Evolutionary conservation across 176 grass and related monocot genomes (phyloP).

Genomic region (Cenchrus fungigraminus): DNA sequence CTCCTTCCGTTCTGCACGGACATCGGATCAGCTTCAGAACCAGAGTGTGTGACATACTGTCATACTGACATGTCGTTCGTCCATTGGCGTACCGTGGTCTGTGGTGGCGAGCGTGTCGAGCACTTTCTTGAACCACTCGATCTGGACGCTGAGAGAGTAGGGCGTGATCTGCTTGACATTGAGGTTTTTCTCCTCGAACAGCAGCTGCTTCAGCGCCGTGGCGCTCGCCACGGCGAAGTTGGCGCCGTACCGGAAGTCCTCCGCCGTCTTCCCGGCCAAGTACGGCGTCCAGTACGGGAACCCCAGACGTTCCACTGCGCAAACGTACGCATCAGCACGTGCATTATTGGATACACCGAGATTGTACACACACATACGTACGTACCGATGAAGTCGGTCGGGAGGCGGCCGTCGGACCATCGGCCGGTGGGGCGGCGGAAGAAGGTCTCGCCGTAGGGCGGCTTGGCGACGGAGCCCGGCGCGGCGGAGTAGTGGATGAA

Average conservation of each 20-base stretch:
- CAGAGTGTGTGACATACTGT: too few relatives aligned
- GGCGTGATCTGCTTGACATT: slow-evolving; percentile 43
- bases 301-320: slow-evolving; percentile 57
- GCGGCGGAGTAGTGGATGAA: slow-evolving; percentile 50
- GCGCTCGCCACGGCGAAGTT: slow-evolving; percentile 78
- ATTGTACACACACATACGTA: too few relatives aligned
- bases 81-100: background rate
- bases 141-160: slow-evolving; percentile 64
- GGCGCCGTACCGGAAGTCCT: slow-evolving; percentile 60
- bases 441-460: slow-evolving; percentile 84
- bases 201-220: slow-evolving; percentile 61
- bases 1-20: slow-evolving; percentile 44
- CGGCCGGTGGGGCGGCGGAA: slow-evolving; percentile 74
- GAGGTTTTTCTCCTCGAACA: slow-evolving; percentile 53
- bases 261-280: slow-evolving; percentile 42
- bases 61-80: too few relatives aligned
- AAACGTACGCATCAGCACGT: too few relatives aligned
- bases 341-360: too few relatives aligned
- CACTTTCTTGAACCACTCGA: slow-evolving; percentile 65
- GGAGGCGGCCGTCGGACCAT: slow-evolving; percentile 73
- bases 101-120: slow-evolving; percentile 43
- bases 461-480: slow-evolving; percentile 37
- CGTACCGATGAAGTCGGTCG: too few relatives aligned
- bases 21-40: background rate
- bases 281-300: slow-evolving; percentile 56